Evolutionary conservation across 1,139 yeast genomes (phyloP).

Genomic region (Saccharomyces uvarum): DNA sequence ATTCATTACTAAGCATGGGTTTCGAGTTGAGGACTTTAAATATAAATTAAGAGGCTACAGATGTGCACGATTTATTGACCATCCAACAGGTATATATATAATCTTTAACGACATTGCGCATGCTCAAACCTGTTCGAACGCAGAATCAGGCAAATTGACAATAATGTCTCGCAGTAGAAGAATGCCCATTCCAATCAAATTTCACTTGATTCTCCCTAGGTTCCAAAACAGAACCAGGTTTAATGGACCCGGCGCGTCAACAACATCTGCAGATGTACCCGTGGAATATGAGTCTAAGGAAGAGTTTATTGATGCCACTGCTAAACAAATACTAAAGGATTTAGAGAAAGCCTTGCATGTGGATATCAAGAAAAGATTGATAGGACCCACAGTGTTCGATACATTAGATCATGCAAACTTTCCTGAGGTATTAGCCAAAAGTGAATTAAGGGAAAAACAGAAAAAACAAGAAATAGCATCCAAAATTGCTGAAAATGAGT

Average conservation of each 20-base stretch:
- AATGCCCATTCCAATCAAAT: slow-evolving; percentile 21
- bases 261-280: slow-evolving; percentile 2
- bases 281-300: slow-evolving; percentile 17
- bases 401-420: slow-evolving; percentile 53
- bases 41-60: slow-evolving; percentile 37
- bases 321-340: slow-evolving; percentile 52
- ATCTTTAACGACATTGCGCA: slow-evolving; percentile 59
- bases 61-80: slow-evolving; percentile 60
- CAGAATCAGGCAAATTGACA: slow-evolving; percentile 51
- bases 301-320: slow-evolving; percentile 48
- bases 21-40: slow-evolving; percentile 26
- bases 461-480: slow-evolving; percentile 23
- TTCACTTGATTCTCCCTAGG: slow-evolving; percentile 20
- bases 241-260: not conserved
- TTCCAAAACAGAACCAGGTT: slow-evolving; percentile 3
- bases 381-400: slow-evolving; percentile 65
- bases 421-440: slow-evolving; percentile 45
- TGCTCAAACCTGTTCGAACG: slow-evolving; percentile 57
- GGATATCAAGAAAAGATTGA: slow-evolving; percentile 67
- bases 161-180: slow-evolving; percentile 24
- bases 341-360: slow-evolving; percentile 55
- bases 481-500: slow-evolving; percentile 16
- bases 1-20: slow-evolving; percentile 21
- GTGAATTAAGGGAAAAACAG: slow-evolving; percentile 31
- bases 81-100: slow-evolving; percentile 59